Evolutionary conservation across 2,329 filamentous ascomycete genomes (phyloP), one percentile per base, ranked within the genome.

Genomic region (Aspergillus phoenicis): DNA sequence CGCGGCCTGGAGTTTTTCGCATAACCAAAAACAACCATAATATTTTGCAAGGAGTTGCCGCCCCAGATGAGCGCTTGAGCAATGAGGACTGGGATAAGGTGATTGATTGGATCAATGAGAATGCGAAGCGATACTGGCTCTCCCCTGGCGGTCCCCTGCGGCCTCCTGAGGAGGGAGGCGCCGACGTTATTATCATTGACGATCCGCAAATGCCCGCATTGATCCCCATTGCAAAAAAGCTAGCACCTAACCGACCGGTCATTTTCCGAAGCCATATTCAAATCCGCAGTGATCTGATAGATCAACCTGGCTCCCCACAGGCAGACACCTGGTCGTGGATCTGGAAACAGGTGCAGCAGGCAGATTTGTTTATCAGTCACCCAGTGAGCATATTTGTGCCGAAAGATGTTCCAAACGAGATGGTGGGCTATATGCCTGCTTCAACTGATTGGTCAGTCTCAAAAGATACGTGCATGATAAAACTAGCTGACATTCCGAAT

Each of bases 11-110:
- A 15, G 87, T 94, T 10, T 95, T 95, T 76, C 84, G 90, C 54
- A 89, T 91, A 75, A 95, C 91, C 66, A 95, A 95, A 78, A 93
- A 89, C 66, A 90, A 93, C 68, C 91, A 95, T 84, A 95, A 95
- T 76, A 93, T 94, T 65, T 85, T 95, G 2, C 91, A 95, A 77
- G 91, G 91, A 8, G 91, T 93, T 45, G 87, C 87, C 43, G 81
- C 83, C 26, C 84, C 86, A 0, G 83, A 85, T 2, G 84, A 91
- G 66, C 83, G 86, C n/a, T 81, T 94, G 33, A 85, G 83, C 0
- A 67, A 80, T 1, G 84, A 89, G 2, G 85, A 91, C 60, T 87
- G 88, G 68, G 73, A 79, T 1, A 77, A 81, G n/a, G 85, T 94
- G 55, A 84, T 83, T 8, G 84, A 87, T 51, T 95, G 91, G 91